Base-by-base conservation (phyloP, 139 green algal species). In the Spirogloea muscicola region DNA sequence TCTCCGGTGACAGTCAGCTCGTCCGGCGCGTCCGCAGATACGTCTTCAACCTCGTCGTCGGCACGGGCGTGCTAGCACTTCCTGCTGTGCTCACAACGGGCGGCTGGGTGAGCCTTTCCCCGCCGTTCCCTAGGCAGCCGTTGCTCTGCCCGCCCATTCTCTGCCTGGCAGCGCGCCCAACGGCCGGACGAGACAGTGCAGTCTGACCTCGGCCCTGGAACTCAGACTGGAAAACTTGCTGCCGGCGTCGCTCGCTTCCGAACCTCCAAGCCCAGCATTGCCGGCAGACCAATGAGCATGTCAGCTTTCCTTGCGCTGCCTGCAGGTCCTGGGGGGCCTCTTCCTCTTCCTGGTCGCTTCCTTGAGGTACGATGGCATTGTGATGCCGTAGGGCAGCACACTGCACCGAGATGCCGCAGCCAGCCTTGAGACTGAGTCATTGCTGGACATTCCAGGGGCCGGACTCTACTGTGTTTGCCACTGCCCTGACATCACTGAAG, bases 31-130 rank as follows among this genome's bases (percentile, higher is more conserved):
- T 38, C 13, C 29, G 60, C 42, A 79, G 59, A 13, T 79, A 75
- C 51, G 42, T 79, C 21, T 79, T 79, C 58, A 79, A 79, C 49
- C 70, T 79, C 1, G 39, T 79, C n/a, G 40, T 79, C 25, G 70
- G 70, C 5, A 79, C 70, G 65, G 70, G 70, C 3, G 70, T 37
- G 1, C 43, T 79, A 18, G 70, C 70, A 29, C 38, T 79, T 18
- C 70, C 70, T 16, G 58, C 70, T 21, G 59, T 79, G 7, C 43
- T 79, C 37, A 75, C 33, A 21, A 46, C 25, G 25, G 70, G 59
- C 36, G 70, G 70, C 29, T 79, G 70, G 70, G 70, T 79, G 51
- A 66, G 48, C 18, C 13, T 58, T 27, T 58, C 16, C 60, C 40
- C 13, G 25, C 60, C 39, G n/a, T n/a, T n/a, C n/a, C n/a, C n/a